Conservation (phyloP, 192 early-diverging fungal genomes). For the Coemansia sp. region DNA sequence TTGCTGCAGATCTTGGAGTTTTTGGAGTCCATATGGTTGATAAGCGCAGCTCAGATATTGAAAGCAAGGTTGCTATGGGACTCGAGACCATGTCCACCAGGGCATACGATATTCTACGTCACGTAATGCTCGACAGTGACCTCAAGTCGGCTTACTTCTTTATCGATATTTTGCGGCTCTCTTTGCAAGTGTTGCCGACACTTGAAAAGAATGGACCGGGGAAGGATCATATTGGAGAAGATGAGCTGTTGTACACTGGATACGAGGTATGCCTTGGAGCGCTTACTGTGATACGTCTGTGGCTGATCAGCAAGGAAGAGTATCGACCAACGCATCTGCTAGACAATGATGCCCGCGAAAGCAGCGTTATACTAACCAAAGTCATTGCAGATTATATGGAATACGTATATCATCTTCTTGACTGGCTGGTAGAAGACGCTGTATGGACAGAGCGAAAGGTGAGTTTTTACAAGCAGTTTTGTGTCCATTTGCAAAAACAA, state of each 20-base stretch:
- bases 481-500: not conserved
- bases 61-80: conserved; percentile 6
- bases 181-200: conserved; percentile 13
- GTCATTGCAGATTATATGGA: conserved; percentile 21
- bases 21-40: too few relatives aligned
- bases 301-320: conserved; percentile 37
- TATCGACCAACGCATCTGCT: conserved; percentile 34
- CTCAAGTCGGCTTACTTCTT: conserved; percentile 28
- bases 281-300: conserved; percentile 33
- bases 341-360: not conserved
- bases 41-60: not conserved
- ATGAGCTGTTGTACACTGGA: conserved; percentile 12
- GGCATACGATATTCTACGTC: conserved; percentile 26
- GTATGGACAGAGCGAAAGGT: conserved; percentile 38
- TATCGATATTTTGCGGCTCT: conserved; percentile 30
- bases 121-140: conserved; percentile 27
- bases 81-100: conserved; percentile 10
- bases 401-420: conserved; percentile 20
- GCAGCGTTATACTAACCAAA: not conserved
- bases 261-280: conserved; percentile 33
- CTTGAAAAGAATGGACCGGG: not conserved
- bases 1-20: not conserved
- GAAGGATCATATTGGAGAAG: conserved; percentile 5
- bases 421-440: conserved; percentile 27
- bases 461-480: conserved; percentile 1